Percentiles rank a stretch among this genome's conserved stretches.
phyloP scores from a whole-genome alignment of 2,329 filamentous ascomycete genomes.

The Falciphora oryzae region DNA sequence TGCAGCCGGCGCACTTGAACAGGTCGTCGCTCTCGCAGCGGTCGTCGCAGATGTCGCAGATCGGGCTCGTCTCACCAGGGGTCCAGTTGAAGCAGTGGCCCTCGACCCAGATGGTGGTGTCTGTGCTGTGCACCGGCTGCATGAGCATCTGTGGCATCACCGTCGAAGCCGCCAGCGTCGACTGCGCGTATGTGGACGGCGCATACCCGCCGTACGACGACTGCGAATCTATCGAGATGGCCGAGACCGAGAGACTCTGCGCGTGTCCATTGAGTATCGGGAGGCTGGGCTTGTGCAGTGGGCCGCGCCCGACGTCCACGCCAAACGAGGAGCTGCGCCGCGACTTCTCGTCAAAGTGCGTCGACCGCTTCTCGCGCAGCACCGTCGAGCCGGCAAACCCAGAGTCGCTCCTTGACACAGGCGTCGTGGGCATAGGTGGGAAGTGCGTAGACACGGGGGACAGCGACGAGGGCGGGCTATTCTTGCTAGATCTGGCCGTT shows the following conservation, averaged over 20 bases:
- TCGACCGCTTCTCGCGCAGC: constrained; percentile 88
- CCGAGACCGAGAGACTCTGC: constrained; percentile 52
- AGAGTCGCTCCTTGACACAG: constrained; percentile 85
- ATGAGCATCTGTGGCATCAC: constrained; percentile 82
- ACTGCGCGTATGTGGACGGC: constrained; percentile 77
- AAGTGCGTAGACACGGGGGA: constrained; percentile 78
- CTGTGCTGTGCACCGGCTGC: constrained; percentile 72
- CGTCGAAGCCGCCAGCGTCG: constrained; percentile 78
- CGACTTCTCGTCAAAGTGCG: constrained; percentile 78
- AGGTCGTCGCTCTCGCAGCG: constrained; percentile 65
- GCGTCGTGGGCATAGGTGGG: constrained; percentile 67
- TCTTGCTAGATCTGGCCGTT: constrained; percentile 59
- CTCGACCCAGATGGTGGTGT: constrained; percentile 77
- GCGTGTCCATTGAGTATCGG: constrained; percentile 67
- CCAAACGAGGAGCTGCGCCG: constrained; percentile 91
- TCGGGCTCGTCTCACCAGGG: constrained; percentile 50
- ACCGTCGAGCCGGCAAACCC: constrained; percentile 75
- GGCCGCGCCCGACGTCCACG: constrained; percentile 54
- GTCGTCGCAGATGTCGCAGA: constrained; percentile 72
- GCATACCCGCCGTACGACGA: constrained; percentile 75
- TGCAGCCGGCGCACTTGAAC: constrained; percentile 67
- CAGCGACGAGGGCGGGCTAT: constrained; percentile 56
- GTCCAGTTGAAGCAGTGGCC: constrained; percentile 73
- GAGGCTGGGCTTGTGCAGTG: constrained; percentile 62
- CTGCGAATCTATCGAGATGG: constrained; percentile 55